Evolutionary conservation across 495 filamentous ascomycete species (phyloP).

Genomic region (Physcia stellaris): DNA sequence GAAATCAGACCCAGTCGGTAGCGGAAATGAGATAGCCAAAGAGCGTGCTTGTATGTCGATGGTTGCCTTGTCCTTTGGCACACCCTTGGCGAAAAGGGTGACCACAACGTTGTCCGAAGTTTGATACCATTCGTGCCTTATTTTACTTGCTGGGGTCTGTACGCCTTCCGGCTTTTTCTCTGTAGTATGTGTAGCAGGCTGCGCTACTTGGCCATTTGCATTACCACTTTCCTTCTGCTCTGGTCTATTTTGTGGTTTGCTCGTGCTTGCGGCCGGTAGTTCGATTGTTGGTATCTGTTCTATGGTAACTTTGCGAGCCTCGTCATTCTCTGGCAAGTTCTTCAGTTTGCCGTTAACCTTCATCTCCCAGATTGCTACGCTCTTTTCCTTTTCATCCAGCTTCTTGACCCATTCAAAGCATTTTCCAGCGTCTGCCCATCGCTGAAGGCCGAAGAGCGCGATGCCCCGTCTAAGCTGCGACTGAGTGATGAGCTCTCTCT

Average conservation of each 20-base stretch:
- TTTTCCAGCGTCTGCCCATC: slow-evolving; percentile 63
- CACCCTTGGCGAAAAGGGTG: slow-evolving; percentile 57
- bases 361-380: slow-evolving; percentile 46
- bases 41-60: slow-evolving; percentile 44
- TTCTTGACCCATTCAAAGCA: slow-evolving; percentile 54
- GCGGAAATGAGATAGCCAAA: slow-evolving; percentile 54
- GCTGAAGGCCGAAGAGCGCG: slow-evolving; percentile 53
- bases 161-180: slow-evolving; percentile 14
- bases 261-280: slow-evolving; percentile 24
- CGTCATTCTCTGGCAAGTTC: slow-evolving; percentile 46
- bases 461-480: slow-evolving; percentile 74
- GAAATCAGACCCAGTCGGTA: slow-evolving; percentile 40
- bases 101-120: slow-evolving; percentile 49
- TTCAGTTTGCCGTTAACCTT: slow-evolving; percentile 38
- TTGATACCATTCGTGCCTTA: slow-evolving; percentile 75
- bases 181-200: slow-evolving; percentile 1
- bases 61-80: slow-evolving; percentile 46
- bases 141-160: slow-evolving; percentile 44
- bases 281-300: slow-evolving; percentile 49
- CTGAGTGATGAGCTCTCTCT: slow-evolving; percentile 63
- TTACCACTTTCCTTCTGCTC: slow-evolving; percentile 20
- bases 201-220: too few relatives aligned
- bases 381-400: slow-evolving; percentile 46
- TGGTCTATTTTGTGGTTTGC: neutral
- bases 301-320: slow-evolving; percentile 41